Percentiles rank a stretch among this genome's conserved stretches.
Evolutionary conservation across 768 basidiomycete genomes (phyloP).

Genomic region (Hortiboletus flavorubellus): DNA sequence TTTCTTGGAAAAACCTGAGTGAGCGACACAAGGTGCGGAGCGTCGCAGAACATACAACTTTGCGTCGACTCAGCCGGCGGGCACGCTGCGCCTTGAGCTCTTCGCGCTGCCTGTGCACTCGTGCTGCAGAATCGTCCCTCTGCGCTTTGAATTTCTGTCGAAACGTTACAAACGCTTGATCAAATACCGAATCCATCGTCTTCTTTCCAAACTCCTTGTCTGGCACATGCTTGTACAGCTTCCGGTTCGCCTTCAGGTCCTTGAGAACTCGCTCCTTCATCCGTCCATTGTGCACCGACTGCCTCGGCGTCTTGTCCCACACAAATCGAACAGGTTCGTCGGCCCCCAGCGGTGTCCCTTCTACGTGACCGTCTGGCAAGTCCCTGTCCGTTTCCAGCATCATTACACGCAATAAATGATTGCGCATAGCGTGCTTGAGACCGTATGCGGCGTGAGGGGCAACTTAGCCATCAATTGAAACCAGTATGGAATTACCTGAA

Average conservation of each 20-base stretch:
- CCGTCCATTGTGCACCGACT: slow-evolving; percentile 67
- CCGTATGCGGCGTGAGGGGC: slow-evolving; percentile 4
- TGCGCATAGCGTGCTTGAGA: slow-evolving; percentile 65
- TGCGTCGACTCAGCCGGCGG: slow-evolving; percentile 57
- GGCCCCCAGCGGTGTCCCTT: slow-evolving; percentile 44
- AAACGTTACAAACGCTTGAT: slow-evolving; percentile 67
- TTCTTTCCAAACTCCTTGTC: slow-evolving; percentile 66
- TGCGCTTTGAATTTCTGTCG: slow-evolving; percentile 66
- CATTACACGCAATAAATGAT: slow-evolving; percentile 62
- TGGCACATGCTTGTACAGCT: slow-evolving; percentile 58
- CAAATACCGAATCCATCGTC: slow-evolving; percentile 58
- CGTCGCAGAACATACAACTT: slow-evolving; percentile 45
- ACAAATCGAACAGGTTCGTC: slow-evolving; percentile 69
- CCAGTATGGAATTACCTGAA: slow-evolving; percentile 47
- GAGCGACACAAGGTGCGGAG: neutral
- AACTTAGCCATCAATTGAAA: neutral
- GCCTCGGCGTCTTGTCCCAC: slow-evolving; percentile 75
- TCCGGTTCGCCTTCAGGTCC: slow-evolving; percentile 56
- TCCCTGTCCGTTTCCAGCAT: slow-evolving; percentile 50
- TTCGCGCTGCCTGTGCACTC: slow-evolving; percentile 48
- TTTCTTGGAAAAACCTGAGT: slow-evolving; percentile 46
- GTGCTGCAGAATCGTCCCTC: slow-evolving; percentile 44
- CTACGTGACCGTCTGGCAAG: slow-evolving; percentile 59
- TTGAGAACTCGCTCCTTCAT: slow-evolving; percentile 65
- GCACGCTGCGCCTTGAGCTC: slow-evolving; percentile 60